These are phyloP conservation scores for Hypoxylon sp. DNA, from an alignment of 2,329 filamentous ascomycete genomes.

Conservation along the genomic window DNA sequence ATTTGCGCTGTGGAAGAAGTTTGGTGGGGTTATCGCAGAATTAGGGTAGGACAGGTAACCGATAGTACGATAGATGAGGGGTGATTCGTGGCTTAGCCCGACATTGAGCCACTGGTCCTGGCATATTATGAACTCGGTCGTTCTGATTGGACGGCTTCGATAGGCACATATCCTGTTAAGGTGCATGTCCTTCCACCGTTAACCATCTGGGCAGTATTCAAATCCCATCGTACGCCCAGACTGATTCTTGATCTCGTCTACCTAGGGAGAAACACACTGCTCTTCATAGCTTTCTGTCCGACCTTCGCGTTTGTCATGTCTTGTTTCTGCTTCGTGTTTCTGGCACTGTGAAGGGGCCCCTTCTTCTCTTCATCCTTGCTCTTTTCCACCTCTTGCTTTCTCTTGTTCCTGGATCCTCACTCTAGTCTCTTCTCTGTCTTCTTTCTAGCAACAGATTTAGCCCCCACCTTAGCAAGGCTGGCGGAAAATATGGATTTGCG, in stretches of 20 bases:
- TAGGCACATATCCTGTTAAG: not conserved
- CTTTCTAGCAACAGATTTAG: not conserved
- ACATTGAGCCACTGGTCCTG: conserved; percentile 8
- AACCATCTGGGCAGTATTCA: conserved; percentile 1
- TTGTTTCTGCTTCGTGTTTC: not conserved
- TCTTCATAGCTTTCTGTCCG: not conserved
- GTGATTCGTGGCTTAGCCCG: conserved; percentile 8
- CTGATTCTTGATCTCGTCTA: not conserved
- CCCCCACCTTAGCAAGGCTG: not conserved
- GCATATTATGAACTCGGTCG: conserved; percentile 11
- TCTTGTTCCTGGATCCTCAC: not conserved
- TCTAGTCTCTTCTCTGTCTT: conserved; percentile 2
- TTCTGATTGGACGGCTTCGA: conserved; percentile 4
- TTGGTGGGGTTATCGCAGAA: conserved; percentile 12
- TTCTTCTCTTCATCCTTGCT: not conserved
- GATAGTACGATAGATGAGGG: no score
- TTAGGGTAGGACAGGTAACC: conserved; percentile 10
- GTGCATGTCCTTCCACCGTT: not conserved
- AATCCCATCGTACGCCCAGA: not conserved
- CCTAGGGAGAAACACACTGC: not conserved
- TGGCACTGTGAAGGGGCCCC: not conserved
- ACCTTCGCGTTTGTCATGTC: not conserved
- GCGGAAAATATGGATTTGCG: not conserved
- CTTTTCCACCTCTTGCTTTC: not conserved
- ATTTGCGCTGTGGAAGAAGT: conserved; percentile 11